Evolutionary conservation across 2,329 filamentous ascomycete species (phyloP).

Genomic region (Myriangium duriaei): DNA sequence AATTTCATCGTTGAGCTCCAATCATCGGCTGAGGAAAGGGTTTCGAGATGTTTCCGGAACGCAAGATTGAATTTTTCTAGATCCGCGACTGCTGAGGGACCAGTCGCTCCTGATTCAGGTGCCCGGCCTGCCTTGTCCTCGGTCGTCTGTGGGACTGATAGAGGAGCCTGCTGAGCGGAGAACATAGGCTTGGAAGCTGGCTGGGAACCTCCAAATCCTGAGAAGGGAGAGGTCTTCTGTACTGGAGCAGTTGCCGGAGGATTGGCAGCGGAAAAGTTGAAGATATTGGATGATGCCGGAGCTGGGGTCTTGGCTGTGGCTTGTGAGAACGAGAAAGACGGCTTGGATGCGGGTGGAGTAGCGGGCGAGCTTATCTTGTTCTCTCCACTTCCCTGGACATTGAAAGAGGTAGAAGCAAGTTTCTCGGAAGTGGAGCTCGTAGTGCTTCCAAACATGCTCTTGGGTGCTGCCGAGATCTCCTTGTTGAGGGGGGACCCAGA

Average conservation of each 20-base stretch:
- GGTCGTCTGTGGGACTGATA: not conserved
- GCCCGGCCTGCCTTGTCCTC: not conserved
- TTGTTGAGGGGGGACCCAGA: not conserved
- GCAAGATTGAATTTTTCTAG: not conserved
- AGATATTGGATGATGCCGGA: slow-evolving; percentile 2
- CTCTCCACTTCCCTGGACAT: not conserved
- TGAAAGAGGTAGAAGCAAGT: not conserved
- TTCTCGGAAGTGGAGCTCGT: not conserved
- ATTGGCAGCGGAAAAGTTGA: not conserved
- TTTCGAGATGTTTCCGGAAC: not conserved
- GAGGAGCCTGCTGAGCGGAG: not conserved
- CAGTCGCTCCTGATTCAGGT: not conserved
- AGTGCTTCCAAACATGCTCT: not conserved
- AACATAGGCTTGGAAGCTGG: slow-evolving; percentile 1
- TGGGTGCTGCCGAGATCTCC: not conserved
- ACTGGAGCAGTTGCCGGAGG: slow-evolving; percentile 7
- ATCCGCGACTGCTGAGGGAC: not conserved
- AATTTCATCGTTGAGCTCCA: slow-evolving; percentile 4
- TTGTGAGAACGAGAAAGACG: not conserved
- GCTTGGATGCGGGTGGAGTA: slow-evolving; percentile 1
- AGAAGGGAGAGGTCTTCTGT: slow-evolving; percentile 1
- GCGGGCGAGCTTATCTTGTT: not conserved
- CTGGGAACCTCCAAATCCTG: not conserved
- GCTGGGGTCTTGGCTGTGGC: slow-evolving; percentile 3
- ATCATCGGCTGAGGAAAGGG: slow-evolving; percentile 1